Evolutionary conservation across 148 eudicot genomes (phyloP).

Genomic region (Silene conica): DNA sequence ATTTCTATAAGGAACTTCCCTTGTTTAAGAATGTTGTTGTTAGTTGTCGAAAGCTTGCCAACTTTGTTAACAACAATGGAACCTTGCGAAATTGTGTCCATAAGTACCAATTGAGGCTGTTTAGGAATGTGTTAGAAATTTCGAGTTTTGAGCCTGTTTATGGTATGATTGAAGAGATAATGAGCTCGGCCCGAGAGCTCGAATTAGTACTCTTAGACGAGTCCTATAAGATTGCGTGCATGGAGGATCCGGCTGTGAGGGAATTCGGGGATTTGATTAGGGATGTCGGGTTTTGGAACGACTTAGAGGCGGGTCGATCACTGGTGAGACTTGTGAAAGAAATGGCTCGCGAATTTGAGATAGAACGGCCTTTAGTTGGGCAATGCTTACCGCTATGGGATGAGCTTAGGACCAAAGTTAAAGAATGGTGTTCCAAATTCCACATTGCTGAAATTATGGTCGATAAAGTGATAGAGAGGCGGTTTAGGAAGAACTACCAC

Average conservation of each 20-base stretch:
- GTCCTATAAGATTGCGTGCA: conserved; percentile 52
- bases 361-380: conserved; percentile 69
- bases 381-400: conserved; percentile 94
- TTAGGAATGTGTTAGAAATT: conserved; percentile 36
- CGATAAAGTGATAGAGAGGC: conserved; percentile 54
- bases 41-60: conserved; percentile 62
- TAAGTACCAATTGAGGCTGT: conserved; percentile 62
- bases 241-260: conserved; percentile 69
- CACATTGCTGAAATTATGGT: conserved; percentile 46
- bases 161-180: conserved; percentile 61
- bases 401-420: conserved; percentile 62
- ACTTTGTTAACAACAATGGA: conserved; percentile 58
- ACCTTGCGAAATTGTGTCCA: conserved; percentile 59
- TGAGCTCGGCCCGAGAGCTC: conserved; percentile 66
- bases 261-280: conserved; percentile 79
- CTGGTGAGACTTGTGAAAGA: conserved; percentile 60
- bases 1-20: conserved; percentile 69
- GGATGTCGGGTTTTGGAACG: conserved; percentile 83
- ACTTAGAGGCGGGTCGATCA: conserved; percentile 70
- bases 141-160: conserved; percentile 44
- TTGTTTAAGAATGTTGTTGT: conserved; percentile 65
- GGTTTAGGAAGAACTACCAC: conserved; percentile 82
- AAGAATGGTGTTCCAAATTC: conserved; percentile 74
- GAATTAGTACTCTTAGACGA: conserved; percentile 63
- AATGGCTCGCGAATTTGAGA: conserved; percentile 69